These are phyloP conservation scores for Teratosphaeria zuluensis DNA, from an alignment of 2,329 filamentous ascomycete species.

Conservation along the genomic window DNA sequence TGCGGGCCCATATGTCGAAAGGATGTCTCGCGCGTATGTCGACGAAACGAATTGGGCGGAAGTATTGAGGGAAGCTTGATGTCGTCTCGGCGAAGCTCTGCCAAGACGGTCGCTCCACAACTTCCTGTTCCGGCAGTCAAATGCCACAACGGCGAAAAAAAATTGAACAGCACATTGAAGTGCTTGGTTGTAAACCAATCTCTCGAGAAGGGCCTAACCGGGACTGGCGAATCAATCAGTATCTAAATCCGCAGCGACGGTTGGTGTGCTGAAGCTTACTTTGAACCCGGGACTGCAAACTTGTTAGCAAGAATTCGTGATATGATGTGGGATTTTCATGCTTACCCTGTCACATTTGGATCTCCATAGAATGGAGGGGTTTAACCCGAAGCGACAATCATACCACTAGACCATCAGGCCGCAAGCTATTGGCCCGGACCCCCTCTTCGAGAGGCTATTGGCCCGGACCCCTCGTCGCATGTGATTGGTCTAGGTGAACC, in stretches of 20 bases:
- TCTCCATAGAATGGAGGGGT: not conserved
- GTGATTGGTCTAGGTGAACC: too few relatives aligned
- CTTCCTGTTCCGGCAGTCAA: not conserved
- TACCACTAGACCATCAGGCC: slow-evolving; percentile 6
- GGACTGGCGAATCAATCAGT: not conserved
- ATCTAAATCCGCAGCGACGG: too few relatives aligned
- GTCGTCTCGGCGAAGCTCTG: not conserved
- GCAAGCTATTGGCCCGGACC: too few relatives aligned
- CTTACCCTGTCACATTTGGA: not conserved
- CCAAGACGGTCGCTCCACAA: not conserved
- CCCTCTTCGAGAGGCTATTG: too few relatives aligned
- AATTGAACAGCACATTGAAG: not conserved
- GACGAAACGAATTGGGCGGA: not conserved
- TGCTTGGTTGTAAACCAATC: not conserved
- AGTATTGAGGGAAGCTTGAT: not conserved
- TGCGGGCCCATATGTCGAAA: too few relatives aligned
- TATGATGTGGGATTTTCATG: not conserved
- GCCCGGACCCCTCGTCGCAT: too few relatives aligned
- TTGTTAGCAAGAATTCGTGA: not conserved
- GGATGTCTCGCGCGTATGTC: too few relatives aligned
- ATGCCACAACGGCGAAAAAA: not conserved
- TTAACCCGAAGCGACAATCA: slow-evolving; percentile 4
- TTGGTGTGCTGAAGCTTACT: too few relatives aligned
- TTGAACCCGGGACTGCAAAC: not conserved
- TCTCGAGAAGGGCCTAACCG: not conserved